Conservation (phyloP, 805 yeast genomes). For the Spathaspora hagerdaliae region DNA sequence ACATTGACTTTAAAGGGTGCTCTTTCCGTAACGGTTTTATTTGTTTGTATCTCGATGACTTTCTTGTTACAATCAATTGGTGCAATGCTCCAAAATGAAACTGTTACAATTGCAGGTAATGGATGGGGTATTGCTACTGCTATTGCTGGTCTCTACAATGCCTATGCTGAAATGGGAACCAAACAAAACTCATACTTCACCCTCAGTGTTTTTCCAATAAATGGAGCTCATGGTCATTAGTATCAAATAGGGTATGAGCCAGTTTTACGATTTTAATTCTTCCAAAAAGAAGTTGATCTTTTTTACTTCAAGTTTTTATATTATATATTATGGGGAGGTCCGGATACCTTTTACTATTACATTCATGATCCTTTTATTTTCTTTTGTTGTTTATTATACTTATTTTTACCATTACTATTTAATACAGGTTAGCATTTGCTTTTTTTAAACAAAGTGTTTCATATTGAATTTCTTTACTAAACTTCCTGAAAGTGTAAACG, state of each 20-base stretch:
- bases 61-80: slow-evolving; percentile 42
- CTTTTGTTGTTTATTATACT: background rate
- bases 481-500: no score
- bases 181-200: slow-evolving; percentile 54
- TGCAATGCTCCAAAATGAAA: slow-evolving; percentile 43
- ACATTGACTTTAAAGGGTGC: slow-evolving; percentile 53
- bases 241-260: no score
- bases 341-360: background rate
- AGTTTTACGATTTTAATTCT: no score
- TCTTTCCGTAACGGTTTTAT: slow-evolving; percentile 45
- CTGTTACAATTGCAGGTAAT: slow-evolving; percentile 56
- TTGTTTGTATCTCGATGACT: slow-evolving; percentile 51
- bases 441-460: no score
- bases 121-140: slow-evolving; percentile 54
- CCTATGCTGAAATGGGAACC: slow-evolving; percentile 58
- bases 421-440: background rate
- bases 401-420: background rate
- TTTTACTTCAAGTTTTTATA: no score
- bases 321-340: background rate
- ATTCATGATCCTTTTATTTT: background rate
- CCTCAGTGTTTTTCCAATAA: slow-evolving; percentile 26
- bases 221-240: background rate
- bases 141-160: slow-evolving; percentile 56
- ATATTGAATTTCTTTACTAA: no score
- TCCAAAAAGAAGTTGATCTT: no score